phyloP scores from a whole-genome alignment of 1,284 basidiomycete species.

The Cutaneotrichosporon daszewskae region DNA sequence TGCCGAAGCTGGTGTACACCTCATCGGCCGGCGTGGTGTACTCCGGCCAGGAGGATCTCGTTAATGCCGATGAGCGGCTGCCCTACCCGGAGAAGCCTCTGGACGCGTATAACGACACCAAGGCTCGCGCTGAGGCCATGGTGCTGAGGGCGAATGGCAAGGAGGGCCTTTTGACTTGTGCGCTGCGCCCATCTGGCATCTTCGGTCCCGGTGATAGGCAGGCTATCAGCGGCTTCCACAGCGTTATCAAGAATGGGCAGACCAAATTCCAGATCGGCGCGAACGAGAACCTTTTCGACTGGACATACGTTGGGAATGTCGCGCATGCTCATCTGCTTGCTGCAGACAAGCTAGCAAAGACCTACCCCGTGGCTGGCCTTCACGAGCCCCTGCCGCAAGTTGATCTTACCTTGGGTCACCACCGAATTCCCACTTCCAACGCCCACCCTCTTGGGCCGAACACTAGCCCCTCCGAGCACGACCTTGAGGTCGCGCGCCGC shows the following conservation, averaged over 20 bases:
- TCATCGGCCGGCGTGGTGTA: slow-evolving; percentile 91
- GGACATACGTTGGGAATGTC: slow-evolving; percentile 95
- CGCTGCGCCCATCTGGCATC: slow-evolving; percentile 89
- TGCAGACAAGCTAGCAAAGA: slow-evolving; percentile 57
- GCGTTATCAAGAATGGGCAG: slow-evolving; percentile 74
- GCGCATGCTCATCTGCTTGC: slow-evolving; percentile 94
- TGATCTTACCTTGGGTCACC: slow-evolving; percentile 57
- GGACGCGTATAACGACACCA: slow-evolving; percentile 96
- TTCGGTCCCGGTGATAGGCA: slow-evolving; percentile 95
- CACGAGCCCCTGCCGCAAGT: slow-evolving; percentile 60
- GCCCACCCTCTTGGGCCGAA: slow-evolving; percentile 76
- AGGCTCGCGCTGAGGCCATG: slow-evolving; percentile 79
- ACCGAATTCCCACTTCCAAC: slow-evolving; percentile 67
- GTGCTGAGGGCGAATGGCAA: slow-evolving; percentile 81
- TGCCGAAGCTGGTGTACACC: slow-evolving; percentile 89
- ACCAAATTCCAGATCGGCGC: slow-evolving; percentile 91
- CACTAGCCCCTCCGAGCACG: slow-evolving; percentile 54
- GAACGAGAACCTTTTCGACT: slow-evolving; percentile 93
- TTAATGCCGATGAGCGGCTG: slow-evolving; percentile 85
- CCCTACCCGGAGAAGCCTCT: slow-evolving; percentile 68
- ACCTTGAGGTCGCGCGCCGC: slow-evolving; percentile 56
- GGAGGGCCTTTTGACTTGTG: slow-evolving; percentile 77
- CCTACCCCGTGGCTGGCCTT: slow-evolving; percentile 49
- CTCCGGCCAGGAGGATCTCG: slow-evolving; percentile 67
- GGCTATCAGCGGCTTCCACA: slow-evolving; percentile 70